Conservation (phyloP, 2,329 filamentous ascomycete species). For the Fusarium falciforme region DNA sequence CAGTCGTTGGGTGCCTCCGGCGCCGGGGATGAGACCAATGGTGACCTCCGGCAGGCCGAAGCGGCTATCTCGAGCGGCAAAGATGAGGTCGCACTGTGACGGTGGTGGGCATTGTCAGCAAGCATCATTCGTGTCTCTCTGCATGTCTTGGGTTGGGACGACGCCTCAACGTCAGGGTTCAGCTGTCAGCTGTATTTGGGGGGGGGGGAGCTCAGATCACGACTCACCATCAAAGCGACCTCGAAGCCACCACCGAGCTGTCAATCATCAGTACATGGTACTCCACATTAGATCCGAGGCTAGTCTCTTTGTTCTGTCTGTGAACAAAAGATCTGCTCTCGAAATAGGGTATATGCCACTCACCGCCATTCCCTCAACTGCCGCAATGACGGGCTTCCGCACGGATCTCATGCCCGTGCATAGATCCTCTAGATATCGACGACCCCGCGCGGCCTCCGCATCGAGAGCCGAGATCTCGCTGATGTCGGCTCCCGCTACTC, state of each 20-base stretch:
- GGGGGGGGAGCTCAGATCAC: neutral
- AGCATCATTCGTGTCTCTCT: neutral
- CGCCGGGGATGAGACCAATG: conserved; percentile 55
- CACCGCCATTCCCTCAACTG: conserved; percentile 63
- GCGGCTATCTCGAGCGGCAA: conserved; percentile 49
- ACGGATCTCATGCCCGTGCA: conserved; percentile 48
- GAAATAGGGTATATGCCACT: conserved; percentile 37
- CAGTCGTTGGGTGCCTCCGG: conserved; percentile 55
- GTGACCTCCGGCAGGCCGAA: conserved; percentile 55
- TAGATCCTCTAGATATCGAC: conserved; percentile 56
- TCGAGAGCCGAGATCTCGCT: conserved; percentile 50
- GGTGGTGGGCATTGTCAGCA: neutral
- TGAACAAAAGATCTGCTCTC: neutral
- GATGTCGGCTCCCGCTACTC: conserved; percentile 50
- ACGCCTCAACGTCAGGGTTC: conserved; percentile 9
- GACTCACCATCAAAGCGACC: conserved; percentile 57
- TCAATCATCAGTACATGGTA: conserved; percentile 18
- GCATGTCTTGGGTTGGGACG: neutral
- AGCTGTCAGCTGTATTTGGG: neutral
- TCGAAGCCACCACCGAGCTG: conserved; percentile 64
- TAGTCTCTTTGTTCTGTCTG: neutral
- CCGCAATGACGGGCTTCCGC: conserved; percentile 61
- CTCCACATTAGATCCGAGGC: conserved; percentile 3
- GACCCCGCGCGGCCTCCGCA: conserved; percentile 46
- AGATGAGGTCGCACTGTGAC: conserved; percentile 53